These are phyloP conservation scores for Tulasnella sp. DNA, from an alignment of 768 basidiomycete genomes.

Conservation along the genomic window DNA sequence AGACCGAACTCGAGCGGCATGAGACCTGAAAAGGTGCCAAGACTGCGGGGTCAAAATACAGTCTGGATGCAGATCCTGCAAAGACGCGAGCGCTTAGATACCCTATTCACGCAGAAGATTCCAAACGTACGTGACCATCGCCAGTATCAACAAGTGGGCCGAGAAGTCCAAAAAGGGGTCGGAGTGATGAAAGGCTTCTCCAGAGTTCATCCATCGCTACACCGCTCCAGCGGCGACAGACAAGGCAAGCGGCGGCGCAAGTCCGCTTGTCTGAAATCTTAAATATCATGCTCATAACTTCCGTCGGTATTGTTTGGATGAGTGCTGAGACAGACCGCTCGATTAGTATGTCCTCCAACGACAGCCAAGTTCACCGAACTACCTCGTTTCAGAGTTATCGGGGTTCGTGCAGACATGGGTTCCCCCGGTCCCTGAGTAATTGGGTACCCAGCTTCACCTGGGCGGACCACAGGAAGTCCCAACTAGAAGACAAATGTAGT, in stretches of 20 bases:
- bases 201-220: constrained; percentile 15
- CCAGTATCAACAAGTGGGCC: no score
- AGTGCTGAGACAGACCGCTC: not conserved
- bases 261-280: no score
- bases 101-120: not conserved
- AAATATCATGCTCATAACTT: not conserved
- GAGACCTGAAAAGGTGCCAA: not conserved
- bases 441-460: no score
- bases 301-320: not conserved
- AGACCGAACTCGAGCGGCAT: not conserved
- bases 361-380: no score
- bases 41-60: not conserved
- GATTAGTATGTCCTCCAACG: no score
- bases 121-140: not conserved
- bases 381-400: no score
- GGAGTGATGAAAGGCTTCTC: not conserved
- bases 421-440: no score
- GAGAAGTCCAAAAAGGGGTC: not conserved
- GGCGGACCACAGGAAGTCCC: no score
- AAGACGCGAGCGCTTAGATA: not conserved
- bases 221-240: no score
- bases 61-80: not conserved
- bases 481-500: no score
- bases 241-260: no score
- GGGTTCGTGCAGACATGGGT: no score